phyloP scores from a whole-genome alignment of 2,329 filamentous ascomycete species.

The Cyphellophora attinorum region DNA sequence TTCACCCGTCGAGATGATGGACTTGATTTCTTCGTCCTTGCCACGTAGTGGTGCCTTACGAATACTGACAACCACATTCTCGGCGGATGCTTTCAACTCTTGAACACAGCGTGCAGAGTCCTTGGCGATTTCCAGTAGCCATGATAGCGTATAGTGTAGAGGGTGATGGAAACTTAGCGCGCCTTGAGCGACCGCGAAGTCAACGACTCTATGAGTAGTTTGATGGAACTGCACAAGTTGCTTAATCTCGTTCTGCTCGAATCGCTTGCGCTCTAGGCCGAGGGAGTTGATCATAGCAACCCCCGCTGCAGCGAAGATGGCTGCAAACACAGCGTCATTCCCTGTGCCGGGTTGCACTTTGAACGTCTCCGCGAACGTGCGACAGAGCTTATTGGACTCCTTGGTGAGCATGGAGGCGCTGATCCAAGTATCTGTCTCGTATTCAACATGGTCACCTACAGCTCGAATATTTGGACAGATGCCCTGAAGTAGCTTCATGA shows the following conservation, averaged over 20 bases:
- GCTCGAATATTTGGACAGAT: constrained; percentile 92
- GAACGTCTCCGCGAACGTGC: constrained; percentile 83
- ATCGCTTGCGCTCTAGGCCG: constrained; percentile 77
- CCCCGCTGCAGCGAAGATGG: constrained; percentile 58
- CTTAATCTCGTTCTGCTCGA: constrained; percentile 79
- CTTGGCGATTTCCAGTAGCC: constrained; percentile 85
- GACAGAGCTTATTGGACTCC: constrained; percentile 86
- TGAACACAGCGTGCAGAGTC: constrained; percentile 13
- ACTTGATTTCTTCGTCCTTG: constrained; percentile 11
- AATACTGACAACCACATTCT: constrained; percentile 38
- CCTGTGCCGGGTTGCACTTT: constrained; percentile 9
- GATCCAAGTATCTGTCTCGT: constrained; percentile 97
- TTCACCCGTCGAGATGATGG: constrained; percentile 40
- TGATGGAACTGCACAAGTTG: constrained; percentile 75
- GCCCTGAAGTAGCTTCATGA: constrained; percentile 92
- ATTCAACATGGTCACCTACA: constrained; percentile 92
- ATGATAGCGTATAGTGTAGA: constrained; percentile 90
- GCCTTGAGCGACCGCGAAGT: constrained; percentile 79
- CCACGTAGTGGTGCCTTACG: constrained; percentile 8
- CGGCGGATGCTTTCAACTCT: constrained; percentile 65
- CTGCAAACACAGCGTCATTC: constrained; percentile 44
- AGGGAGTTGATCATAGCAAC: constrained; percentile 81
- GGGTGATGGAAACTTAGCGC: constrained; percentile 96
- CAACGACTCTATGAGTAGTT: constrained; percentile 53
- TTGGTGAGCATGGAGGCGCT: constrained; percentile 87